Percentiles rank a stretch among this genome's conserved stretches.
phyloP scores from a whole-genome alignment of 768 basidiomycete genomes.

The Calocera viscosa region DNA sequence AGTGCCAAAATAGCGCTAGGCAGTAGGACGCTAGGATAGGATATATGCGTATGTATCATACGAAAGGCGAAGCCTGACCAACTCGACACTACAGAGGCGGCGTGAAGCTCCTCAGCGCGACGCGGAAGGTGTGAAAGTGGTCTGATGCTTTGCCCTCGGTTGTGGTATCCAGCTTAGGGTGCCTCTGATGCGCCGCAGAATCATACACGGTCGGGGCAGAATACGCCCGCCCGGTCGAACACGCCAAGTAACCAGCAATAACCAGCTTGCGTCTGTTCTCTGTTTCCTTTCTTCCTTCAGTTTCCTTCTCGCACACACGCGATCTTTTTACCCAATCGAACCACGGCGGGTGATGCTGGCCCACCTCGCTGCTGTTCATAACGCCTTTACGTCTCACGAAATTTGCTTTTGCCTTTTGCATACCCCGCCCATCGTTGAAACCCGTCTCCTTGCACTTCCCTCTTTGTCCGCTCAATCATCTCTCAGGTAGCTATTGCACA shows the following conservation, averaged over 20 bases:
- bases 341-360: background rate
- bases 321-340: background rate
- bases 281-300: background rate
- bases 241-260: background rate
- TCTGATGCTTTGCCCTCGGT: no score
- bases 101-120: no score
- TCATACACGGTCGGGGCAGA: background rate
- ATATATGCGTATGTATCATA: background rate
- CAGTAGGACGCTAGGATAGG: background rate
- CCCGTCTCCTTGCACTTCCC: slow-evolving; percentile 3
- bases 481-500: background rate
- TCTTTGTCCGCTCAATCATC: background rate
- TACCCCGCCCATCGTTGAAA: slow-evolving; percentile 7
- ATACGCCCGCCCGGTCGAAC: background rate
- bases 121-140: no score
- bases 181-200: background rate
- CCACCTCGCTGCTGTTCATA: background rate
- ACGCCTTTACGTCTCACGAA: background rate
- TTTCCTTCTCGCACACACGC: background rate
- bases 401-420: background rate
- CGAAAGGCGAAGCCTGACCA: no score
- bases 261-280: background rate
- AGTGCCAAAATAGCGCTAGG: background rate
- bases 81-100: no score
- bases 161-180: no score